Evolutionary conservation across 371 early-diverging fungal species (phyloP), one percentile per base, ranked within the genome.

Genomic region (Furculomyces boomerangus): DNA sequence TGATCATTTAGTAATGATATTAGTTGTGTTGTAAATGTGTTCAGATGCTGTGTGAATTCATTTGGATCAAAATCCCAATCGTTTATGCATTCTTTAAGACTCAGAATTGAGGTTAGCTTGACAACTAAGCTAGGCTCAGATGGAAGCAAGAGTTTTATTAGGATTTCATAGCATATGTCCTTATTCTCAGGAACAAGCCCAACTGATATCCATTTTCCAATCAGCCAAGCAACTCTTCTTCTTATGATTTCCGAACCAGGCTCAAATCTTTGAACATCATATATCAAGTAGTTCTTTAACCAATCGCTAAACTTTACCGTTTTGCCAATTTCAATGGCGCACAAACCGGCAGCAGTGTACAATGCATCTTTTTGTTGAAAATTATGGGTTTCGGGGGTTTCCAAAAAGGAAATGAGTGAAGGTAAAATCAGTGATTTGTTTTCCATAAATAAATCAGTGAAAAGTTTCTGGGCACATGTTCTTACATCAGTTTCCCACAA

Each of bases 51-150:
- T 25, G 72, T 54, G 47, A 91, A 84, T 25, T 72, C 68, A 0
- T 66, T 63, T 2, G 80, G 70, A 35, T 86, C 86, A 67, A 92
- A 92, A 54, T 87, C 88, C 86, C 86, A 87, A 56, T 91, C 90
- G 55, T 90, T 90, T 5, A 78, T 72, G 39, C 80, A 81, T 35
- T 64, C 63, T 30, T 71, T 66, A 3, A 91, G 66, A 46, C 78
- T 78, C 16, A 74, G 67, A 8, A 84, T 80, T n/a, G 93, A 83
- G 0, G 85, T 78, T 49, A 91, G 68, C 3, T 89, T 79, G n/a
- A 90, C 88, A 16, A 87, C 83, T 59, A 88, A 58, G 37, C 52
- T 51, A 2, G 3, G 10, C 22, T 51, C 52, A 53, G 83, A 84
- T 46, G 82, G 77, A 8, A 14, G 14, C 2, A 32, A 20, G 20